These are phyloP conservation scores for Lasiosphaeriaceae sp. DNA, from an alignment of 495 filamentous ascomycete genomes.

Conservation along the genomic window DNA sequence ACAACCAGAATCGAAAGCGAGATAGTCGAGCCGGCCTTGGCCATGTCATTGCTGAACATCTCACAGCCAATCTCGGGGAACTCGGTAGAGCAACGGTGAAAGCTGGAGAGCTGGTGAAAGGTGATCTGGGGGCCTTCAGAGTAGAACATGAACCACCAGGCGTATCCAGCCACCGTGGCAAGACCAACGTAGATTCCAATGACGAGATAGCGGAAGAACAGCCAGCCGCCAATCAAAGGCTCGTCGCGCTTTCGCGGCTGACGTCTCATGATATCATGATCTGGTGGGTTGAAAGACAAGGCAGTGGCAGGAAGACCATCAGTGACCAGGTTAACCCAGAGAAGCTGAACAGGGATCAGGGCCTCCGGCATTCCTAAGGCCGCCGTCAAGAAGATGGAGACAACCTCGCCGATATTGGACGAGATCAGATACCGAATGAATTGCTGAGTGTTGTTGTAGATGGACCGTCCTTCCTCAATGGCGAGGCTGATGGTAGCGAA, in stretches of 20 bases:
- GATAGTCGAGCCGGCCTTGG: conserved; percentile 91
- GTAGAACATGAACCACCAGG: conserved; percentile 99
- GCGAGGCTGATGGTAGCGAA: conserved; percentile 96
- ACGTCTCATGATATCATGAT: conserved; percentile 95
- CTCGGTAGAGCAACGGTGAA: conserved; percentile 82
- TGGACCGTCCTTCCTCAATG: conserved; percentile 94
- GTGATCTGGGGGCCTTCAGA: conserved; percentile 85
- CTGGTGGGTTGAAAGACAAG: conserved; percentile 93
- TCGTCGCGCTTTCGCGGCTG: conserved; percentile 90
- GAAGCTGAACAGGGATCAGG: conserved; percentile 91
- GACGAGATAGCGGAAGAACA: conserved; percentile 96
- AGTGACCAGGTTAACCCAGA: conserved; percentile 99
- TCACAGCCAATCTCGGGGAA: conserved; percentile 91
- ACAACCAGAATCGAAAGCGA: conserved; percentile 89
- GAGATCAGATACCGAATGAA: conserved; percentile 99
- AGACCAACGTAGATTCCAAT: conserved; percentile 93
- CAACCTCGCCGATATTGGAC: conserved; percentile 98
- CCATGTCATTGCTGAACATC: conserved; percentile 88
- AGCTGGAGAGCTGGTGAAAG: conserved; percentile 89
- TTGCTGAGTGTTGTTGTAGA: conserved; percentile 99
- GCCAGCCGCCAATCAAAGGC: conserved; percentile 84
- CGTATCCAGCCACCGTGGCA: conserved; percentile 95
- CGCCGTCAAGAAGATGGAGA: conserved; percentile 98
- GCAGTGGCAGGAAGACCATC: conserved; percentile 97
- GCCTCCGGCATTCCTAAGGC: conserved; percentile 98